Base-by-base conservation (phyloP, 108 stramenopile species). In the Skeletonema menzelii region DNA sequence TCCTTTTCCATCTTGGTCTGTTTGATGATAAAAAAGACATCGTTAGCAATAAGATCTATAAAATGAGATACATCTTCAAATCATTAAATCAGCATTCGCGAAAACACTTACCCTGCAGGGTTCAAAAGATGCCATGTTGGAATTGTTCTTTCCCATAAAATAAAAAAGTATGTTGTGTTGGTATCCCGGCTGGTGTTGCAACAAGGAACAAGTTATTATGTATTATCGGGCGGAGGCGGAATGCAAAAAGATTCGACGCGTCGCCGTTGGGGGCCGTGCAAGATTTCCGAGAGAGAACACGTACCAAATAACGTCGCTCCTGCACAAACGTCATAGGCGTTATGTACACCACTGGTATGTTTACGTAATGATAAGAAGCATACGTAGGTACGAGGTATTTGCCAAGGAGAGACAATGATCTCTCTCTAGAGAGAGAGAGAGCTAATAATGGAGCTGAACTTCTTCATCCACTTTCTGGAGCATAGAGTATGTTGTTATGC, bases 1-100 rank as follows among this genome's bases (percentile, higher is more conserved):
- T 91, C 97, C 57, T 84, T 80, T 63, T 87, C 88, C 97, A 97
- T 97, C 87, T 97, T 97, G 63, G 80, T 65, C 96, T 97, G 77
- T 24, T 27, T 6, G 17, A 19, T 15, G 26, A 67, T 4, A 19
- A 60, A 31, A 28, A 27, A 27, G 13, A 53, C 17, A 26, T 22
- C 19, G 55, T 47, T 56, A 32, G 65, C 6, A 53, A n/a, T n/a
- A n/a, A 42, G 37, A 13, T 38, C 15, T 11, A n/a, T n/a, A 22
- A 6, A 32, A 3, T 34, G 20, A 44, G 34, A 4, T 26, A 19
- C 4, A 59, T 24, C 4, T 47, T n/a, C 49, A 15, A 22, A 24
- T 10, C 19, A 22, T n/a, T 22, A 15, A 22, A 24, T 10, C 19
- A 22, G 4, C 8, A 8, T 4, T 5, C 49, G 6, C 49, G 1